Evolutionary conservation across 768 basidiomycete species (phyloP), one percentile per base, ranked within the genome.

Genomic region (Calocybe gangraenosa): DNA sequence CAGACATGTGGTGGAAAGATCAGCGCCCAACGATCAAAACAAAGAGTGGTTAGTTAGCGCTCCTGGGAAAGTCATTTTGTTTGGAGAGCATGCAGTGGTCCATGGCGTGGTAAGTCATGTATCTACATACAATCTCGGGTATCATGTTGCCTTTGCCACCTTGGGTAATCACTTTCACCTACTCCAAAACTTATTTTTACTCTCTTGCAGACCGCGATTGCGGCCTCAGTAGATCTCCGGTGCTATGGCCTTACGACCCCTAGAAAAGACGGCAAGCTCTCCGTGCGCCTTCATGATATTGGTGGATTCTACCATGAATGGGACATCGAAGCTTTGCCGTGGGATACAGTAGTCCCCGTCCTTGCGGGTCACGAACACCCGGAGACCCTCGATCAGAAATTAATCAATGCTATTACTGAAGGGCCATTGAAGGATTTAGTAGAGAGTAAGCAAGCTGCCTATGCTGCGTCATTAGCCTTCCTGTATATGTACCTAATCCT

Each of bases 1-100:
- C 45, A 73, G 72, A 49, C 71, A 73, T 35, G 87, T 85, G 8
- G 81, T 87, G n/a, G 76, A 86, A 63, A 81, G 79, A 60, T 70
- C 90, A 34, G 78, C 77, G 4, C 58, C 74, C 39, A 58, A 65
- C 54, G 63, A 54, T 20, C 77, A 40, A 64, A 68, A 37, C 32
- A 52, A 32, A 20, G 85, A 88, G 59, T 89, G 89, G 83, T 76
- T 96, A 42, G 84, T 97, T 47, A 93, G 92, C 46, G 92, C 96
- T 2, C 96, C 96, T 7, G 96, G 96, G 19, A 99, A 99, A 61
- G 89, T 98, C 47, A 98, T 99, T 53, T 65, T 99, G 50, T 99
- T 98, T 54, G 96, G 96, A 38, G 96, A 99, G 67, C 96, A 99
- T 65, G 95, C 96, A 14, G 96, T 99, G 40, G 96, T 99, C 15